Evolutionary conservation across 1,284 basidiomycete species (phyloP), one percentile per base, ranked within the genome.

Genomic region (Irpex sp.): DNA sequence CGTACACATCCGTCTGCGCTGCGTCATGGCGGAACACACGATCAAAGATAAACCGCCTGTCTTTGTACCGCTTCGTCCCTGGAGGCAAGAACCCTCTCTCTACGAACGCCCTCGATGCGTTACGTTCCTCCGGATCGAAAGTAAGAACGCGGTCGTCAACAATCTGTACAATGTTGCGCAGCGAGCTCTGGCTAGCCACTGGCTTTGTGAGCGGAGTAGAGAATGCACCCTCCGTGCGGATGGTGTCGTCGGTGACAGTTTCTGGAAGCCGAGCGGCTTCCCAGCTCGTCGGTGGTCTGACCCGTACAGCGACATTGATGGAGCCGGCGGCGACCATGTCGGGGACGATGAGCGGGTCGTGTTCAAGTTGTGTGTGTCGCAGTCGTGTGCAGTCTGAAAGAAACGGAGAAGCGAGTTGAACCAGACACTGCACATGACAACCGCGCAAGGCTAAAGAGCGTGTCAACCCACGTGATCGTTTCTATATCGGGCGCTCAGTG

Each of bases 41-140:
- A 76, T 98, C 96, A 74, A 98, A 98, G 81, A 96, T 94, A 77
- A 97, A 98, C 62, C 95, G 87, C 72, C 90, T 88, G 77, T 97
- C 93, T 75, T 95, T 96, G 81, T 96, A 95, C 65, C 93, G 83
- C 72, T 92, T 93, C 49, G 91, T 92, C 50, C 93, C 93, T 0
- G 90, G 92, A 50, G 92, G 89, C 68, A 90, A 69, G 69, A 93
- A 93, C 5, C 92, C 93, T 26, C 90, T 82, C 73, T 90, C 88
- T 58, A 92, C 83, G 71, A 94, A 93, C 0, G 91, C 85, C 59
- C 81, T 81, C 26, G 87, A 84, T 65, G 79, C 84, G 75, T 94
- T 92, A 72, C 87, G 89, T 74, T 97, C 94, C 61, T 94, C 90
- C 49, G 94, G 94, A 76, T 98, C 95, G 72, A 98, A 98, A n/a